Percentiles rank a stretch among this genome's conserved stretches.
phyloP scores from a whole-genome alignment of 768 basidiomycete genomes.

The Leucocoprinus sp. region DNA sequence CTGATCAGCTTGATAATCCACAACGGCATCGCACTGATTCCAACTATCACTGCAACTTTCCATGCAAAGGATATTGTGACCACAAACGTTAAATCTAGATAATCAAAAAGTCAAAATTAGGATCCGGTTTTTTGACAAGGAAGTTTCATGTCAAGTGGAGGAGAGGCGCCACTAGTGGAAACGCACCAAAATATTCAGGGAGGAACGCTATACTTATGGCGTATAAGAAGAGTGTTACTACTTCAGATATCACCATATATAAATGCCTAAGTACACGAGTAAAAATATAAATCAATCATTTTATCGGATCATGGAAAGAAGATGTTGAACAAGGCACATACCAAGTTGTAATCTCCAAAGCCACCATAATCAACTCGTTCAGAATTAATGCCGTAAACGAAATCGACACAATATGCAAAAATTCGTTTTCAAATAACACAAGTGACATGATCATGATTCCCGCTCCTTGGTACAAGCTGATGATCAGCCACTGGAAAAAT shows the following conservation, averaged over 20 bases:
- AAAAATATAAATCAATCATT: neutral
- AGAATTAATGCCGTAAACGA: conserved; percentile 94
- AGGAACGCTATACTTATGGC: conserved; percentile 87
- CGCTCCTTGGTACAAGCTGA: conserved; percentile 97
- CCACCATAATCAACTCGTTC: conserved; percentile 99
- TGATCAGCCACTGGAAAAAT: conserved; percentile 97
- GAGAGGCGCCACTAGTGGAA: neutral
- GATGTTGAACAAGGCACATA: conserved; percentile 22
- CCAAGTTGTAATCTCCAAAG: conserved; percentile 97
- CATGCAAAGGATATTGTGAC: conserved; percentile 80
- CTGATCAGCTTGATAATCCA: conserved; percentile 86
- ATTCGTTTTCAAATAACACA: conserved; percentile 93
- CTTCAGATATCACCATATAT: conserved; percentile 90
- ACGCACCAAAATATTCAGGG: conserved; percentile 93
- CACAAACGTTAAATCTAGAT: conserved; percentile 84
- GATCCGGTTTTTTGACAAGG: neutral
- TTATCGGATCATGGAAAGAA: neutral
- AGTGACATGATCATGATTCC: conserved; percentile 99
- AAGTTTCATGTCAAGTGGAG: neutral
- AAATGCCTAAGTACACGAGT: conserved; percentile 60
- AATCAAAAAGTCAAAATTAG: neutral
- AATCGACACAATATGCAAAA: conserved; percentile 96
- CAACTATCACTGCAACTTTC: conserved; percentile 95
- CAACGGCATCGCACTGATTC: conserved; percentile 85
- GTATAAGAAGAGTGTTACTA: conserved; percentile 85